Percentiles rank a stretch among this genome's conserved stretches.
Evolutionary conservation across 345 rosid genomes (phyloP).

Genomic region (Gossypium anomalum): DNA sequence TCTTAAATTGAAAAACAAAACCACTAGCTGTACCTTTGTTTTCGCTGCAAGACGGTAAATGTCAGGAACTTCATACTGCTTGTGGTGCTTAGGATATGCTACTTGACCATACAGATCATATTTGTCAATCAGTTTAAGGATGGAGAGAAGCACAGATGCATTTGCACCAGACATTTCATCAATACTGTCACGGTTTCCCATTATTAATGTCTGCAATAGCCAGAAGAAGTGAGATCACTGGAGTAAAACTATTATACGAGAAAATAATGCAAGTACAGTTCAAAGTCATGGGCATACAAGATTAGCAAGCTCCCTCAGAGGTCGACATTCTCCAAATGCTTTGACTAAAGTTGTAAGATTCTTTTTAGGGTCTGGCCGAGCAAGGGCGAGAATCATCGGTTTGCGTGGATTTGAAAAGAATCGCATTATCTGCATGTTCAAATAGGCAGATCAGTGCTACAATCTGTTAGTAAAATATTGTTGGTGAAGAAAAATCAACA

Average conservation of each 20-base stretch:
- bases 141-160: slow-evolving; percentile 62
- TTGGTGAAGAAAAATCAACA: background rate
- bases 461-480: background rate
- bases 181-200: slow-evolving; percentile 76
- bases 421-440: slow-evolving; percentile 60
- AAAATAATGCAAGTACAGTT: background rate
- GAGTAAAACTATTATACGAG: background rate
- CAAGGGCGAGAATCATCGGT: slow-evolving; percentile 84
- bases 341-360: slow-evolving; percentile 68
- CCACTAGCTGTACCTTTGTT: slow-evolving; percentile 46
- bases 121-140: slow-evolving; percentile 65
- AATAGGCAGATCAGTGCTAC: background rate
- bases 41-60: slow-evolving; percentile 27
- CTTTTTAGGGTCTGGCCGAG: slow-evolving; percentile 83
- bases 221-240: background rate
- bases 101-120: slow-evolving; percentile 78
- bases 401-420: slow-evolving; percentile 75
- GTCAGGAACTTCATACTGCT: slow-evolving; percentile 69
- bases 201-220: slow-evolving; percentile 57
- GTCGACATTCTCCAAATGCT: slow-evolving; percentile 85
- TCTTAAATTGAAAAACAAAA: background rate
- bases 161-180: slow-evolving; percentile 66
- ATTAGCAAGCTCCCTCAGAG: slow-evolving; percentile 66
- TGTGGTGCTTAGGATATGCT: slow-evolving; percentile 79
- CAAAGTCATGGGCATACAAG: slow-evolving; percentile 39